Conservation (phyloP, 176 grass and related monocot genomes). For the Panicum miliaceum region DNA sequence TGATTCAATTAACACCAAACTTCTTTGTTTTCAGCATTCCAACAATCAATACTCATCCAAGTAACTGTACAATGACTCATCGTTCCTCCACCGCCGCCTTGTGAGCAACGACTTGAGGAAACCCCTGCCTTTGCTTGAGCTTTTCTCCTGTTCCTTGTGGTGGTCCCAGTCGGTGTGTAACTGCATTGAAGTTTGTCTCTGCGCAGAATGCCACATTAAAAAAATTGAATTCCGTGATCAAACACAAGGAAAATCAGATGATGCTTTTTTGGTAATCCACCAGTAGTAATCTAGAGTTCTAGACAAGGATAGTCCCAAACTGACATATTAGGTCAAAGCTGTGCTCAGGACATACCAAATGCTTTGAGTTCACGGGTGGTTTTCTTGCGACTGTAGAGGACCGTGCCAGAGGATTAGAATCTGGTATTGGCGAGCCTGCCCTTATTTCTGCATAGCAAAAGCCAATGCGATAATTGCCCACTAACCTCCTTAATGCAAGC, state of each 20-base stretch:
- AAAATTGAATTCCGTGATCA: neutral
- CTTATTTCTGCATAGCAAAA: constrained; percentile 66
- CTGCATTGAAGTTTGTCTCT: constrained; percentile 62
- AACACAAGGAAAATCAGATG: neutral
- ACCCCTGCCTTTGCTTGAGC: constrained; percentile 67
- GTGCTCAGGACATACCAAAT: constrained; percentile 43
- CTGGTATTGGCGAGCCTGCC: constrained; percentile 60
- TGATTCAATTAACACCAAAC: constrained; percentile 6
- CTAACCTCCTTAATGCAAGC: constrained; percentile 11
- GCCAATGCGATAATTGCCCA: neutral
- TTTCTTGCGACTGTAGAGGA: constrained; percentile 65
- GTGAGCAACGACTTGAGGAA: constrained; percentile 86
- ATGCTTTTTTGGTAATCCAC: neutral
- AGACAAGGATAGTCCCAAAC: neutral
- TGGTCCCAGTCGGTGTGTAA: constrained; percentile 49
- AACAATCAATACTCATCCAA: constrained; percentile 81
- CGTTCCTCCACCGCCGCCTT: constrained; percentile 71
- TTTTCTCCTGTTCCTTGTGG: constrained; percentile 60
- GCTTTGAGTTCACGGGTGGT: constrained; percentile 52
- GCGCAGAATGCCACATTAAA: constrained; percentile 34
- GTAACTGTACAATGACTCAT: constrained; percentile 91
- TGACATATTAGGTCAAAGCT: neutral
- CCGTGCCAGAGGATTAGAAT: constrained; percentile 60
- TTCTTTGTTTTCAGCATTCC: neutral
- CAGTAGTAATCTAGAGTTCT: neutral